Evolutionary conservation across 2,329 filamentous ascomycete genomes (phyloP), one percentile per base, ranked within the genome.

Genomic region (Penicillium sp.): DNA sequence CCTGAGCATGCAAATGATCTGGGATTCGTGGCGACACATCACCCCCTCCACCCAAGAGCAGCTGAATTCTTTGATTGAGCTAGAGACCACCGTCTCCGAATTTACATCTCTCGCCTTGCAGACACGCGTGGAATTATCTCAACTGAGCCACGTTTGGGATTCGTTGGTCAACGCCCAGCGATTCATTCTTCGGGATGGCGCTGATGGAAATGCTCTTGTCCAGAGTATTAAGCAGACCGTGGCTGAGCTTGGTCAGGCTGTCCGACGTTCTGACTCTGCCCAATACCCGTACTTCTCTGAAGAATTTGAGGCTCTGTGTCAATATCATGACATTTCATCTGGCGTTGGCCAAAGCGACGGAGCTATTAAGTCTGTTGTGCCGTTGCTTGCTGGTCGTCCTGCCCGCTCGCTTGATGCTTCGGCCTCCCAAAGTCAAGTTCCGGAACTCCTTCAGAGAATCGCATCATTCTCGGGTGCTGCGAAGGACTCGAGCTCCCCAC

Each of bases 1-100:
- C 0, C 72, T 89, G 10, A 84, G 81, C 55, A 93, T 94, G 86
- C 86, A 93, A 61, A 66, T 72, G 7, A 75, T 95, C 4, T 95
- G 90, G 91, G 78, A 80, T 34, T 61, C 74, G 1, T 79, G 94
- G 60, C 80, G 86, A 43, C 87, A 89, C 26, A 61, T 60, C 9
- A 78, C 76, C 3, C 71, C 78, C 35, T 56, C 60, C 13, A 65
- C 62, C 22, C 55, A 62, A 42, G 50, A 55, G 6, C 66, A 70
- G 45, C 48, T 71, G 34, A 48, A 55, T 37, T 66, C 59, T 18
- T 48, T 70, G 38, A 52, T 69, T 29, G 63, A 70, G 13, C 46
- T 72, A 24, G 67, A 71, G 46, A 48, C 54, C 2, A 58, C 67
- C 26, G 64, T 65, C n/a, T 60, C 60, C 3, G 59, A 66, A 2